Conservation (phyloP, 2,329 filamentous ascomycete species). For the Pseudogymnoascus destructans region DNA sequence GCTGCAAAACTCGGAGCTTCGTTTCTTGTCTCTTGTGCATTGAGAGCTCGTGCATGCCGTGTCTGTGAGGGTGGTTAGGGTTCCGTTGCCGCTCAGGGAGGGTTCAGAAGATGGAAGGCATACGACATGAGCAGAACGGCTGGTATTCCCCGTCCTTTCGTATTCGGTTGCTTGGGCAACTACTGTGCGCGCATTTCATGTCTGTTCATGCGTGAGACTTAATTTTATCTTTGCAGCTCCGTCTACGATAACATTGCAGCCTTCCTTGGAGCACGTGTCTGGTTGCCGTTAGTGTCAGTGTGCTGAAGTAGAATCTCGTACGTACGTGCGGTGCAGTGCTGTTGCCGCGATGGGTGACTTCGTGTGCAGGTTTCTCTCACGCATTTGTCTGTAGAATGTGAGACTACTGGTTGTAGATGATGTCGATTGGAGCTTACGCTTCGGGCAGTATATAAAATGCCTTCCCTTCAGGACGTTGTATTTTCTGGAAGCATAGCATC, state of each 20-base stretch:
- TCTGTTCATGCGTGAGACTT: not conserved
- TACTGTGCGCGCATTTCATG: not conserved
- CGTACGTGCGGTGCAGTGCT: not conserved
- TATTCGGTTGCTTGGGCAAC: not conserved
- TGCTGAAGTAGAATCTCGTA: not conserved
- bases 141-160: not conserved
- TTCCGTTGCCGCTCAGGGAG: not conserved
- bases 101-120: not conserved
- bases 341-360: not conserved
- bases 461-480: not conserved
- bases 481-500: not conserved
- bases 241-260: not conserved
- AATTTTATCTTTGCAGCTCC: not conserved
- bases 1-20: not conserved
- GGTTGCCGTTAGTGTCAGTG: not conserved
- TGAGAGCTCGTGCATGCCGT: not conserved
- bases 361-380: not conserved
- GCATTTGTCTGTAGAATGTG: conserved; percentile 7
- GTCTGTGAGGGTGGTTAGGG: not conserved
- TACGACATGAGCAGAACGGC: not conserved
- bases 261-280: not conserved
- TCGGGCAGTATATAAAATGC: not conserved
- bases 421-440: not conserved
- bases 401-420: not conserved
- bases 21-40: not conserved